Evolutionary conservation across 345 rosid genomes (phyloP).

Genomic region (Eucalyptus sp.): DNA sequence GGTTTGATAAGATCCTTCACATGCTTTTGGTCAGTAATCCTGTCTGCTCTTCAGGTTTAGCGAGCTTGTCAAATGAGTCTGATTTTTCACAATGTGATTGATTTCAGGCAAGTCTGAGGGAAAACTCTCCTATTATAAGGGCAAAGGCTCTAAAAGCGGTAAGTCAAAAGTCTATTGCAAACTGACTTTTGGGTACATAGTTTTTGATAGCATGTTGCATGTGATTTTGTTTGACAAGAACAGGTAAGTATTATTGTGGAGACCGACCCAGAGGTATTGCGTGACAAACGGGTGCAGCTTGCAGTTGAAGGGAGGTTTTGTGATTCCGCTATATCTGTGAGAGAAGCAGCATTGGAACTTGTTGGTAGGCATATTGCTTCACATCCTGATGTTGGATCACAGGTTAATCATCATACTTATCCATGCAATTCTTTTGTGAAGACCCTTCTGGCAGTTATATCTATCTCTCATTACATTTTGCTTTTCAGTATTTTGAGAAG

Average conservation of each 20-base stretch:
- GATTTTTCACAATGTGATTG: slow-evolving; percentile 3
- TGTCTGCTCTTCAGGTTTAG: slow-evolving; percentile 3
- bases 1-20: slow-evolving; percentile 91
- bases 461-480: background rate
- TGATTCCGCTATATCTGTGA: slow-evolving; percentile 96
- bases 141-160: slow-evolving; percentile 96
- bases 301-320: slow-evolving; percentile 99
- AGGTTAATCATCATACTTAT: slow-evolving; percentile 31
- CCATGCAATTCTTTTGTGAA: background rate
- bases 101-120: slow-evolving; percentile 90
- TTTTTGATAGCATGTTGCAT: background rate
- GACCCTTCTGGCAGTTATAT: background rate
- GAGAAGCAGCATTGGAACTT: slow-evolving; percentile 98
- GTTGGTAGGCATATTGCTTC: slow-evolving; percentile 98
- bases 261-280: slow-evolving; percentile 92
- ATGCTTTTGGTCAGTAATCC: slow-evolving; percentile 84
- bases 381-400: slow-evolving; percentile 91
- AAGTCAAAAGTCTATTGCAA: slow-evolving; percentile 14
- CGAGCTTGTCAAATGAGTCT: background rate
- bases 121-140: slow-evolving; percentile 90
- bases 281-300: slow-evolving; percentile 85
- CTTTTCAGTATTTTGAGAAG: slow-evolving; percentile 87
- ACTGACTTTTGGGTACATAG: background rate
- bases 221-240: background rate
- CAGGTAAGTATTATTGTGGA: slow-evolving; percentile 98